Base-by-base conservation (phyloP, 202 grass and related monocot genomes). In the Alloteropsis angusta region DNA sequence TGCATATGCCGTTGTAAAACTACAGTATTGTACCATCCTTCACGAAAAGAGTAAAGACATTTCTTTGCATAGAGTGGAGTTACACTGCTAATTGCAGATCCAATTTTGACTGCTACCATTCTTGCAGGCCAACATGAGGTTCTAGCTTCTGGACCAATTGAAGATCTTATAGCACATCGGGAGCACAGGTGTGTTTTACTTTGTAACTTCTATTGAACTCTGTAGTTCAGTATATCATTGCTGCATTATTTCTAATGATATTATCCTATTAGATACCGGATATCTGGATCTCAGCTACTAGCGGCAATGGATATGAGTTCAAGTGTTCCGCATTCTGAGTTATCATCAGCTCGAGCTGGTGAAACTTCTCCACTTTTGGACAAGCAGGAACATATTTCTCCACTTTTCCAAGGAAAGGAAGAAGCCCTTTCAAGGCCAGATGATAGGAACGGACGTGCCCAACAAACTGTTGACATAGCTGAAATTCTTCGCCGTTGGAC, bases 401-500 rank as follows among this genome's bases (percentile, higher is more conserved):
- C 71, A 49, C 82, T 84, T 63, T 84, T 92, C 74, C 83, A 85
- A 83, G 91, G 84, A 61, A 93, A 88, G 43, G 88, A 86, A 77
- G 91, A 97, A 76, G 66, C 62, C 68, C 75, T 89, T 71, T 83
- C 88, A 76, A 89, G 84, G 73, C 67, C 87, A 88, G 93, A 88
- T 93, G 90, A 97, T 80, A 92, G 89, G 75, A 81, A 85, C 59
- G 95, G 87, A 30, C 77, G 54, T 26, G 50, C 78, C 60, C 89
- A 94, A 17, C 94, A 88, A 45, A 88, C 85, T 68, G 89, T 97
- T 77, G 96, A 99, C 74, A 90, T 99, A 64, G 92, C 96, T 43
- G 96, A 99, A 84, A 93, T 99, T 90, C 92, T 99, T 71, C 90
- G 96, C n/a, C 90, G 96, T 46, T 99, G 96, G 96, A 99, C 90